Percentiles rank a stretch among this genome's conserved stretches.
phyloP scores from a whole-genome alignment of 106 monocot species.

The Chionographis japonica region DNA sequence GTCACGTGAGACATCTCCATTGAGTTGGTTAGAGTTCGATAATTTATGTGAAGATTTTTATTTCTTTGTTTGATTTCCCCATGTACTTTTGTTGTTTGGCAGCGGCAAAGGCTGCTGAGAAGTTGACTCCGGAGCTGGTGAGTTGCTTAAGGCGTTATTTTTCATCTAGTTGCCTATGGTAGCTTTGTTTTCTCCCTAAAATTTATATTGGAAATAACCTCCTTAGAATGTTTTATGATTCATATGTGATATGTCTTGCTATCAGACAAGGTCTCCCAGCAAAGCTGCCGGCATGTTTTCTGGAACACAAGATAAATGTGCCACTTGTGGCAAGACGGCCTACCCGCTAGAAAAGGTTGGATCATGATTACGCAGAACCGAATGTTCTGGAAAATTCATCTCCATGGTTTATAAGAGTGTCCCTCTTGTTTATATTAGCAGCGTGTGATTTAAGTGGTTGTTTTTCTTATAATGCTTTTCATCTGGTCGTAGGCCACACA shows the following conservation, averaged over 20 bases:
- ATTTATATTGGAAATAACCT: no score
- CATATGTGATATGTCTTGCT: not conserved
- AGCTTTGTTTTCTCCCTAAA: no score
- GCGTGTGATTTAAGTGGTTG: no score
- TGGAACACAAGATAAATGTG: constrained; percentile 89
- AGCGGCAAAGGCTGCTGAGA: constrained; percentile 42
- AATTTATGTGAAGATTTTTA: not conserved
- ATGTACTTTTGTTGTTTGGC: constrained; percentile 14
- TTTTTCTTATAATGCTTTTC: no score
- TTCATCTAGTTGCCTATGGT: not conserved
- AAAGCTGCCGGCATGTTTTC: constrained; percentile 85
- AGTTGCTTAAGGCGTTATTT: not conserved
- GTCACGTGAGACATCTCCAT: constrained; percentile 21
- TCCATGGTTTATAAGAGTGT: no score
- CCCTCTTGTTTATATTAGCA: no score
- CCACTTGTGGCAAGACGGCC: constrained; percentile 73
- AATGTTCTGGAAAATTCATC: no score
- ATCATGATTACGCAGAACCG: not conserved
- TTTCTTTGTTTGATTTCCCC: not conserved
- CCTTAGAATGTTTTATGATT: not conserved
- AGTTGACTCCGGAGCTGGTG: constrained; percentile 40
- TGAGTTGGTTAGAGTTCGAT: not conserved
- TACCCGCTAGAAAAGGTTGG: constrained; percentile 89
- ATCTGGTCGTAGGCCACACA: no score
- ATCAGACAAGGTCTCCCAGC: constrained; percentile 70